Percentiles rank a stretch among this genome's conserved stretches.
Conservation (phyloP, 2,329 filamentous ascomycete species). For the Didymellaceae sp. region DNA sequence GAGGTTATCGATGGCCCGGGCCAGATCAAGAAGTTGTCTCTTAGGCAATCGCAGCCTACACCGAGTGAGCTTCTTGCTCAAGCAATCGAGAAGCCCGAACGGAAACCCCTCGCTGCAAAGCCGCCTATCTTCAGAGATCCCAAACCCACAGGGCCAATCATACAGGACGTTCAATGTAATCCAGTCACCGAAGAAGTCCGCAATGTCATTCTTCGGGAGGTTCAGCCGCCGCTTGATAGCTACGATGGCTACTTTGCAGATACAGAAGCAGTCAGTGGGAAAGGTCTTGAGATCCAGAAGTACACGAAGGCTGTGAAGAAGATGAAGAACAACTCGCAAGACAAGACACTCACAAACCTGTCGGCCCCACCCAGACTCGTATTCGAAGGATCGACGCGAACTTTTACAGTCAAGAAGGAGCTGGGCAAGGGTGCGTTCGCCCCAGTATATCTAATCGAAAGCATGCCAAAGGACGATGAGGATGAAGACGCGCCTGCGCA, state of each 20-base stretch:
- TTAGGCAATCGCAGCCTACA: slow-evolving; percentile 52
- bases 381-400: slow-evolving; percentile 68
- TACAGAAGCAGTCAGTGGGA: slow-evolving; percentile 66
- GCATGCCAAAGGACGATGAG: slow-evolving; percentile 61
- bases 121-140: slow-evolving; percentile 48
- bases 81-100: slow-evolving; percentile 20
- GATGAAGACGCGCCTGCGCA: slow-evolving; percentile 54
- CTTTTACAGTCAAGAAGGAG: slow-evolving; percentile 82
- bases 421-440: slow-evolving; percentile 94
- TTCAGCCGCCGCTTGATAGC: slow-evolving; percentile 73
- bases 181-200: slow-evolving; percentile 81
- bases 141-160: slow-evolving; percentile 71
- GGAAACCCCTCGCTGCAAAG: slow-evolving; percentile 31
- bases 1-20: slow-evolving; percentile 51
- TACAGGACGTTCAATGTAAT: slow-evolving; percentile 85
- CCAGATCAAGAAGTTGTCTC: slow-evolving; percentile 59
- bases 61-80: slow-evolving; percentile 26
- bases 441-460: slow-evolving; percentile 89
- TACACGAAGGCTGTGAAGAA: slow-evolving; percentile 73
- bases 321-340: slow-evolving; percentile 58
- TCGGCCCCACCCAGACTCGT: slow-evolving; percentile 68
- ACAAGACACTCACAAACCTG: slow-evolving; percentile 68
- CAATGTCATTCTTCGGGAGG: slow-evolving; percentile 73
- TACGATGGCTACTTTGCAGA: slow-evolving; percentile 85
- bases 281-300: slow-evolving; percentile 78